A percentile compares a stretch with the other conserved stretches of the same genome.
phyloP scores from a whole-genome alignment of 129 eudicot species.

The Heracleum sosnowskyi region DNA sequence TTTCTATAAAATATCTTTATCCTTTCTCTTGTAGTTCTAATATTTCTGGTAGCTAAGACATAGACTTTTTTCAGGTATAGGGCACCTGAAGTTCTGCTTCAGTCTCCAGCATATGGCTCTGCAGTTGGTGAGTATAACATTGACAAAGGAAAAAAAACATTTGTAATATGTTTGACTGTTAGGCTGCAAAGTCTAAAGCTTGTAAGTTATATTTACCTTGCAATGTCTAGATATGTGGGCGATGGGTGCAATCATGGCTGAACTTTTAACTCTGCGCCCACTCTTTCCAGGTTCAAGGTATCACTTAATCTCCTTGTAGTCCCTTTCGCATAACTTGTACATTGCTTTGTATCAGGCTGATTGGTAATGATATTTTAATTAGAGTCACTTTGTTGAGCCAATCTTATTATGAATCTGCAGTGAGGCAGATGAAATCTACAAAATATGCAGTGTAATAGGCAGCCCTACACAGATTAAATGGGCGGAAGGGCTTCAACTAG shows the following conservation, averaged over 20 bases:
- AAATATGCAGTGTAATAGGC: conserved; percentile 85
- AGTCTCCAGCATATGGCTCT: conserved; percentile 81
- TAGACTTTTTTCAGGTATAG: conserved; percentile 60
- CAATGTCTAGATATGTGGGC: conserved; percentile 90
- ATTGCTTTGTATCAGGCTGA: not conserved
- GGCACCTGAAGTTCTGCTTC: conserved; percentile 97
- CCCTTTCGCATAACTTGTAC: not conserved
- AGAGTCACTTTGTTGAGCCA: not conserved
- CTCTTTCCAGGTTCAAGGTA: conserved; percentile 97
- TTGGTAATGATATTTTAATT: not conserved
- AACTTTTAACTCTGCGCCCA: conserved; percentile 77
- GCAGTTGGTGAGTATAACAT: conserved; percentile 81
- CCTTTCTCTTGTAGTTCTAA: not conserved
- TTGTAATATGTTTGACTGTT: not conserved
- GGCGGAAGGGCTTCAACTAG: conserved; percentile 76
- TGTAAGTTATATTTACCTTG: not conserved
- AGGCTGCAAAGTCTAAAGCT: not conserved
- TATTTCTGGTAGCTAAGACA: conserved; percentile 14
- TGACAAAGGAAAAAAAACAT: not conserved
- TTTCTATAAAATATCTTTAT: not conserved
- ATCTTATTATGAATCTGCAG: conserved; percentile 31
- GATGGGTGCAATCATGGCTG: conserved; percentile 98
- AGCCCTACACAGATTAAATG: conserved; percentile 61
- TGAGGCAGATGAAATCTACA: conserved; percentile 94
- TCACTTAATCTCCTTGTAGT: not conserved